Conservation (phyloP, 805 yeast genomes). For the Kluyveromyces siamensis region DNA sequence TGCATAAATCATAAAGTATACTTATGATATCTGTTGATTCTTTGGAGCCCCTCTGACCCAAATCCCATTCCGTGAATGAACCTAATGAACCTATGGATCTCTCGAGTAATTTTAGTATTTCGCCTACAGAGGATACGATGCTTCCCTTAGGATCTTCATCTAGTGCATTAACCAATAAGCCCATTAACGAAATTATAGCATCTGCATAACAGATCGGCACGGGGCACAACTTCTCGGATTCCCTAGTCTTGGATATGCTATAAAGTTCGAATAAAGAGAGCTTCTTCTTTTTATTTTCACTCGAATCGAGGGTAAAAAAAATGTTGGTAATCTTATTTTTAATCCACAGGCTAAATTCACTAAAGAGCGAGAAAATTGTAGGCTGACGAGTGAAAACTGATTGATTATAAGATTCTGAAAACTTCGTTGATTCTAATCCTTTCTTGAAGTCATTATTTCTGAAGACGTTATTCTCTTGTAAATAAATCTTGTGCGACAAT, state of each 20-base stretch:
- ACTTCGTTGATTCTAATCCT: conserved; percentile 3
- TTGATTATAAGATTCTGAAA: conserved; percentile 15
- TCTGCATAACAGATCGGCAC: conserved; percentile 60
- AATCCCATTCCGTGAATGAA: conserved; percentile 33
- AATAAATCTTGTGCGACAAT: conserved; percentile 15
- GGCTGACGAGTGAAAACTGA: conserved; percentile 21
- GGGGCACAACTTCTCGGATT: conserved; percentile 52
- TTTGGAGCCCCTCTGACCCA: conserved; percentile 12
- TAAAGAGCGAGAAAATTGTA: conserved; percentile 11
- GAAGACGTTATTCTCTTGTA: conserved; percentile 18
- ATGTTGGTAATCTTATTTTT: conserved; percentile 9
- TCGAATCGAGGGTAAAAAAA: conserved; percentile 18
- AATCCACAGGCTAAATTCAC: conserved; percentile 7
- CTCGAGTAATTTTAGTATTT: conserved; percentile 50
- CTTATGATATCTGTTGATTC: conserved; percentile 36
- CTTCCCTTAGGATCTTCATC: conserved; percentile 54
- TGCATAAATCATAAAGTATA: conserved; percentile 52
- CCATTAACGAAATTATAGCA: conserved; percentile 47
- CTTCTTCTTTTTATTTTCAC: conserved; percentile 6
- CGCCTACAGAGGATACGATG: conserved; percentile 47
- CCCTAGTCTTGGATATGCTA: conserved; percentile 32
- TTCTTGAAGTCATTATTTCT: conserved; percentile 5
- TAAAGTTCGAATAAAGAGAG: conserved; percentile 22
- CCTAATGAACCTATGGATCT: conserved; percentile 48
- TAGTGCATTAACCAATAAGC: conserved; percentile 42